Conservation (phyloP, 176 grass and related monocot genomes). For the Oryza brachyantha region DNA sequence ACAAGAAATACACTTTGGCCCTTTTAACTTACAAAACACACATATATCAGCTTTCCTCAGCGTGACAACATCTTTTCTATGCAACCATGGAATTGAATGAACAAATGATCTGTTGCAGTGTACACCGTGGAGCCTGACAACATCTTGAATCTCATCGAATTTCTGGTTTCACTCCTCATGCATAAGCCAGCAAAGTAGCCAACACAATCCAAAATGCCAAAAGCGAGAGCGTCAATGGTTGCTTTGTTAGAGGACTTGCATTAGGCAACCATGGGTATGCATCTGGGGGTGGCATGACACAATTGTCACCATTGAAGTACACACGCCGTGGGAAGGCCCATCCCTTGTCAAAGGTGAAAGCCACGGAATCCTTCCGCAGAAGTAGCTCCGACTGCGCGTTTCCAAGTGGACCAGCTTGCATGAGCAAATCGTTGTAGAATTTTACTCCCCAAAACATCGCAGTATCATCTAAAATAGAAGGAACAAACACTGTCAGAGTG, state of each 20-base stretch:
- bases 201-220: conserved; percentile 53
- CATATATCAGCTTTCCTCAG: conserved; percentile 32
- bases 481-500: conserved; percentile 23
- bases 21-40: conserved; percentile 52
- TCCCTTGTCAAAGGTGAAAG: conserved; percentile 76
- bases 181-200: conserved; percentile 57
- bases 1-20: conserved; percentile 72
- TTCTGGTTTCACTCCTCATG: conserved; percentile 37
- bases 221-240: conserved; percentile 44
- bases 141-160: conserved; percentile 22
- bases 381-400: conserved; percentile 82
- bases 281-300: conserved; percentile 79
- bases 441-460: conserved; percentile 96
- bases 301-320: conserved; percentile 93
- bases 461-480: conserved; percentile 63
- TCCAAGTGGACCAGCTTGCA: conserved; percentile 66
- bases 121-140: conserved; percentile 33
- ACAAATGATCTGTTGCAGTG: conserved; percentile 29
- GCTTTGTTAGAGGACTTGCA: conserved; percentile 58
- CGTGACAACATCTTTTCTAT: conserved; percentile 26
- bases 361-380: conserved; percentile 54
- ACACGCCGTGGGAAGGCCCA: conserved; percentile 82
- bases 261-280: conserved; percentile 83
- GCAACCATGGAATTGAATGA: conserved; percentile 38
- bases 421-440: conserved; percentile 90